phyloP scores from a whole-genome alignment of 345 rosid species.

The Populus alba region DNA sequence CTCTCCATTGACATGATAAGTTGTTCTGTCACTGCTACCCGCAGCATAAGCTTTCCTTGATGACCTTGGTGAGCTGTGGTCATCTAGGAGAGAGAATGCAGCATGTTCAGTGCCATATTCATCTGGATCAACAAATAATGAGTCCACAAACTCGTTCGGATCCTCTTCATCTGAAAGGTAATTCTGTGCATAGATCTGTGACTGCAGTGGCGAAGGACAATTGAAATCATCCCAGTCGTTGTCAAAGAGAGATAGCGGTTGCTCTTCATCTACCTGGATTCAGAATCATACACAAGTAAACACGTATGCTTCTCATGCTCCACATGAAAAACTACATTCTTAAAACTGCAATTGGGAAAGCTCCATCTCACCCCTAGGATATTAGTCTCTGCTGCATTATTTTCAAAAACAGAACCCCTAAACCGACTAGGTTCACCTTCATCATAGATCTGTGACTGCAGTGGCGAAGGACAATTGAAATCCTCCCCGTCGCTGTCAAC shows the following conservation, averaged over 20 bases:
- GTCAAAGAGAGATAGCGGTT: background rate
- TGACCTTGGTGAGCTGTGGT: conserved; percentile 4
- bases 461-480: background rate
- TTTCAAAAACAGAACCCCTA: too few relatives aligned
- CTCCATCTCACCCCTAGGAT: conserved; percentile 13
- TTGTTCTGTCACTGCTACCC: conserved; percentile 11
- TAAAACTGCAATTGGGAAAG: background rate
- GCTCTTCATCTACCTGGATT: conserved; percentile 2
- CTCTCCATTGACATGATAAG: conserved; percentile 2
- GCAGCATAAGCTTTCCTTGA: conserved; percentile 4
- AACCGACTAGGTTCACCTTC: conserved; percentile 1
- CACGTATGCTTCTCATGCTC: background rate
- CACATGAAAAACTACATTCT: background rate
- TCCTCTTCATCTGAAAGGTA: conserved; percentile 1
- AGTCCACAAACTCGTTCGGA: background rate
- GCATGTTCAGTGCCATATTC: background rate
- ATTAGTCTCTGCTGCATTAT: background rate
- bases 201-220: background rate
- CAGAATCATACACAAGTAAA: conserved; percentile 3
- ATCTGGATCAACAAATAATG: background rate
- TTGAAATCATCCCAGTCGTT: background rate
- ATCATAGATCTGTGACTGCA: background rate
- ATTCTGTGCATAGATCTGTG: background rate
- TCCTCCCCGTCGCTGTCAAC: background rate
- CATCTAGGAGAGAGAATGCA: background rate